These are phyloP conservation scores for Rugonectria rugulosa DNA, from an alignment of 2,329 filamentous ascomycete species.

Conservation along the genomic window DNA sequence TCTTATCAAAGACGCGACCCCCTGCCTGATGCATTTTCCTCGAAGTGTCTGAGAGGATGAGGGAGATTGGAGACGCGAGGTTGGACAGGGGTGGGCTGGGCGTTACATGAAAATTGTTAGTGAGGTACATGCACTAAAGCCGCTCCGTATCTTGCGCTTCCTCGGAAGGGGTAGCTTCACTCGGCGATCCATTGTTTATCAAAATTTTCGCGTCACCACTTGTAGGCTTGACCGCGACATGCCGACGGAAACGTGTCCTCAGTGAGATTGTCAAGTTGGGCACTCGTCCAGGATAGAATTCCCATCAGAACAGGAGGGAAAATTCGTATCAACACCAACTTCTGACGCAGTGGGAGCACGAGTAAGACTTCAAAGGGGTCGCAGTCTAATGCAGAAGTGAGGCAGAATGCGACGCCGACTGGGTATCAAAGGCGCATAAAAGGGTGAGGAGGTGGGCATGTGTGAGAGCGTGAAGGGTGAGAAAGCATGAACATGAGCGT, in stretches of 20 bases:
- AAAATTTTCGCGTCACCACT: conserved; percentile 43
- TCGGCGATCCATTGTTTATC: conserved; percentile 40
- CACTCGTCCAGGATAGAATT: not conserved
- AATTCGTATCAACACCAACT: not conserved
- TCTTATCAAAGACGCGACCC: conserved; percentile 23
- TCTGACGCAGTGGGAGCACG: conserved; percentile 4
- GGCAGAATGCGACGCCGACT: not conserved
- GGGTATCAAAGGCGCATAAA: not conserved
- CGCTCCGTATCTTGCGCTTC: conserved; percentile 32
- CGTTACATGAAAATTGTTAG: conserved; percentile 47
- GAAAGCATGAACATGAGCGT: conserved; percentile 3
- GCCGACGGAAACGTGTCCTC: conserved; percentile 31
- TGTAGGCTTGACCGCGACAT: conserved; percentile 26
- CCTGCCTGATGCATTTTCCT: conserved; percentile 20
- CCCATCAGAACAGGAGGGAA: not conserved
- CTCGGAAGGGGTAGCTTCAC: conserved; percentile 39
- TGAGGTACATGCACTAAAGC: conserved; percentile 43
- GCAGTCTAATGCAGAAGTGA: not conserved
- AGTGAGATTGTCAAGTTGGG: conserved; percentile 6
- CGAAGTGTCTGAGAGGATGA: conserved; percentile 12
- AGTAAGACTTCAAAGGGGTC: too few species aligned
- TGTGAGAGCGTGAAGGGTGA: not conserved
- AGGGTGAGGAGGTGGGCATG: not conserved
- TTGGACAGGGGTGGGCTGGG: conserved; percentile 11
- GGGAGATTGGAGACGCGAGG: conserved; percentile 16